Percentiles rank a stretch among this genome's conserved stretches.
Conservation (phyloP, 148 eudicot genomes). For the Salicornia ramosissima region DNA sequence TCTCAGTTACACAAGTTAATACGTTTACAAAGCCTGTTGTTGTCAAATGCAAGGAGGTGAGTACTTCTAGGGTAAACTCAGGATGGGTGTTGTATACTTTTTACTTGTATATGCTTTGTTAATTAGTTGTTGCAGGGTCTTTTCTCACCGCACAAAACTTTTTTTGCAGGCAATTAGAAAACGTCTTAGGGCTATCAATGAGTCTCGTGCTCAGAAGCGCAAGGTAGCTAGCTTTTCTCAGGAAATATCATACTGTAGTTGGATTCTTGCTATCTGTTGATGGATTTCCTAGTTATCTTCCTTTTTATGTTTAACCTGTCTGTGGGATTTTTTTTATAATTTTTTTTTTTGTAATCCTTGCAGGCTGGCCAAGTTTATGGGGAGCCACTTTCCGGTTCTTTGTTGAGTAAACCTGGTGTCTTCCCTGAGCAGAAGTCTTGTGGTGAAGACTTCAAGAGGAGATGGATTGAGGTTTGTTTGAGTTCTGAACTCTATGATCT, state of each 20-base stretch:
- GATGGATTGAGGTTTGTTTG: constrained; percentile 92
- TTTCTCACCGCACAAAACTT: constrained; percentile 13
- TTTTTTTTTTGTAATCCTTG: constrained; percentile 17
- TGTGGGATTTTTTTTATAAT: constrained; percentile 3
- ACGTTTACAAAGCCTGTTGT: constrained; percentile 59
- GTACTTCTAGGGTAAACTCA: neutral
- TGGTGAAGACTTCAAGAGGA: constrained; percentile 82
- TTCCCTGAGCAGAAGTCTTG: constrained; percentile 82
- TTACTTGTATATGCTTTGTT: neutral
- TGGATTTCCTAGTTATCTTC: neutral
- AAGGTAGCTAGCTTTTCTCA: constrained; percentile 49
- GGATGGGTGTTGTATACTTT: neutral
- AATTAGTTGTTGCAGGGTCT: neutral
- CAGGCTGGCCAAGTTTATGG: constrained; percentile 99
- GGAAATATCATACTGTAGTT: neutral
- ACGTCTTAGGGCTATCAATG: constrained; percentile 90
- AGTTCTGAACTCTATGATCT: neutral
- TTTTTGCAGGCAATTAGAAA: constrained; percentile 74
- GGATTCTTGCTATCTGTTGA: constrained; percentile 1
- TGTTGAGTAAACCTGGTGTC: constrained; percentile 65
- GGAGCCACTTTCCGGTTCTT: constrained; percentile 76
- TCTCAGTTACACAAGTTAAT: constrained; percentile 58
- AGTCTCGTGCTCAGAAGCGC: constrained; percentile 93
- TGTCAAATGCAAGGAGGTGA: constrained; percentile 86
- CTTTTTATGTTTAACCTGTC: neutral